Evolutionary conservation across 2,329 filamentous ascomycete species (phyloP), one percentile per base, ranked within the genome.

Genomic region (Torrubiellomyces zombiae): DNA sequence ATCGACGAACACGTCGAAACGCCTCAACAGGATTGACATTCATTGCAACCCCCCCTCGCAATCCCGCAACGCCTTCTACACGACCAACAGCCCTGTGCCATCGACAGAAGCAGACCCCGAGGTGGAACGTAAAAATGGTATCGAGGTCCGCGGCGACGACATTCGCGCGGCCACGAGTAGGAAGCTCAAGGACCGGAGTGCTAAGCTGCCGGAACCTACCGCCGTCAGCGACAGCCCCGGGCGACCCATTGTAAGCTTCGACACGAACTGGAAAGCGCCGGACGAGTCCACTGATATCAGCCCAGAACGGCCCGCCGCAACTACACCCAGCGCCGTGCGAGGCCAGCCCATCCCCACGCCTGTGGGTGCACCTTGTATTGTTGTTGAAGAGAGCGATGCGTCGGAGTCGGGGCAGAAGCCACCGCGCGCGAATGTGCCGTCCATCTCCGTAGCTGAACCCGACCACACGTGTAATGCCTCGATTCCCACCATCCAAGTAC

Each of bases 201-300:
- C 73, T 29, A 91, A 80, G 46, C 61, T 95, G 33, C 86, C 85
- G 15, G 86, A 77, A 43, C 86, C 86, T 36, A 81, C 79, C 27
- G 75, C 80, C 43, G 85, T 95, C 51, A 94, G 83, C 56, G 78
- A 94, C 56, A 78, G 67, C 44, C 77, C 79, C 40, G 82, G 82
- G 40, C 73, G 86, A 46, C 86, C 86, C 34, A 95, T 95, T 60
- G 86, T 95, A 63, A 95, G 86, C 65, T 95, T 95, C 63, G 69
- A 92, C 54, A 68, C 68, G 43, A 68, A 76, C 47, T 93, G 81
- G 74, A 77, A 72, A 60, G 67, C 72, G 45, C 68, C 67, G 47
- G 72, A 78, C 47, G 60, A 67, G 59, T 60, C 59, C 51, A 63
- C 77, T 63, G 75, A 82, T 69, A 53, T 68, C 57, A 77, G 38